Evolutionary conservation across 1,284 basidiomycete species (phyloP), one percentile per base, ranked within the genome.

Genomic region (Uromyces viciae-fabae): DNA sequence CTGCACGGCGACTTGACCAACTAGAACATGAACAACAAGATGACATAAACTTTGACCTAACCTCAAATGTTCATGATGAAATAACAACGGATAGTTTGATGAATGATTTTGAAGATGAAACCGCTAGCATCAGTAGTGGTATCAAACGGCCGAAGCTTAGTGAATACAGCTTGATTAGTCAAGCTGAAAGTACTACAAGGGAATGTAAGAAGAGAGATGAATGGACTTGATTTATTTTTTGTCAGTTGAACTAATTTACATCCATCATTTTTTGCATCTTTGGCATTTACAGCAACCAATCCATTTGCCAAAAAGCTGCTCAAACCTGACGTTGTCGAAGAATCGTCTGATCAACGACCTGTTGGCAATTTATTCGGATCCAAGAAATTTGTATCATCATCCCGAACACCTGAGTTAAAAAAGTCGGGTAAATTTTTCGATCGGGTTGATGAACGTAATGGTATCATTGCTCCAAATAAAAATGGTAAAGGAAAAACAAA

Each of bases 371-470:
- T 40, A 19, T 73, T 73, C 17, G 46, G 38, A 17, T 36, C 43
- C 4, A 77, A 77, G 28, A 28, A 19, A 3, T 8, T 17, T 40
- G 3, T 14, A 4, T 25, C 7, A 9, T 52, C 33, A 2, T 17
- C 71, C 3, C n/a, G 17, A 3, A 79, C 66, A 11, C 38, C 64
- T 31, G 60, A 54, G 17, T 25, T 79, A 0, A 79, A 79, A 19
- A 79, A 79, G 28, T 19, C 76, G 9, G 76, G 38, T 36, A 56
- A 54, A 42, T 79, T 79, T 38, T 79, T 79, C 38, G 52, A 71
- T 36, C 64, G 66, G 36, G 76, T 79, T 19, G 75, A 77, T 68
- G 60, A 77, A 56, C 75, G 42, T 4, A 22, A 62, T 52, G 58
- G 40, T 1, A 31, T 66, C 49, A 33, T 15, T 43, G 38, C 33